phyloP scores from a whole-genome alignment of 106 monocot species.

The Apostasia shenzhenica region DNA sequence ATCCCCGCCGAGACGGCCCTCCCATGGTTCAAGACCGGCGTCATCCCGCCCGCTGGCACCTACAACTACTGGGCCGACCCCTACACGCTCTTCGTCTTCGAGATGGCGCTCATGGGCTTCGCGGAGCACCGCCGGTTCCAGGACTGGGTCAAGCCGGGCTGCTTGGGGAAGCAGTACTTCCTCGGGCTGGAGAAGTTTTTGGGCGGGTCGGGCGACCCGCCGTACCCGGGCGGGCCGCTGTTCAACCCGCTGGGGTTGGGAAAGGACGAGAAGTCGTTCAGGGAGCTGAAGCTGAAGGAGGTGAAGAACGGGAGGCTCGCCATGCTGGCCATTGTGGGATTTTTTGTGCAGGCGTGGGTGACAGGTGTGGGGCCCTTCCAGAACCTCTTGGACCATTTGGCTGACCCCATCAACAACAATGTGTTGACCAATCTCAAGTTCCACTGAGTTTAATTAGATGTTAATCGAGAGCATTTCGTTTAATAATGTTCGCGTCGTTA shows the following conservation, averaged over 20 bases:
- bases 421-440: conserved; percentile 90
- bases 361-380: conserved; percentile 88
- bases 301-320: conserved; percentile 96
- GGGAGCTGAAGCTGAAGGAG: conserved; percentile 94
- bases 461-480: neutral
- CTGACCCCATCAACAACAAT: conserved; percentile 94
- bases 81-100: conserved; percentile 85
- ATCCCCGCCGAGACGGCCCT: conserved; percentile 83
- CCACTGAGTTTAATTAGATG: conserved; percentile 28
- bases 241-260: conserved; percentile 96
- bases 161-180: conserved; percentile 94
- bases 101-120: conserved; percentile 91
- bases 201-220: conserved; percentile 77
- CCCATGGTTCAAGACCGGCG: conserved; percentile 94
- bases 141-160: conserved; percentile 91
- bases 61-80: conserved; percentile 96
- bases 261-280: conserved; percentile 85
- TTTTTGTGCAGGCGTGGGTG: conserved; percentile 60
- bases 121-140: conserved; percentile 95
- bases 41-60: conserved; percentile 89
- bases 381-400: conserved; percentile 87
- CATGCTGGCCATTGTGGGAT: conserved; percentile 85
- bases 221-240: conserved; percentile 80
- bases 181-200: conserved; percentile 79
- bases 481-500: neutral